Evolutionary conservation across 1,284 basidiomycete genomes (phyloP), one percentile per base, ranked within the genome.

Genomic region (Tetrapyrgos nigripes): DNA sequence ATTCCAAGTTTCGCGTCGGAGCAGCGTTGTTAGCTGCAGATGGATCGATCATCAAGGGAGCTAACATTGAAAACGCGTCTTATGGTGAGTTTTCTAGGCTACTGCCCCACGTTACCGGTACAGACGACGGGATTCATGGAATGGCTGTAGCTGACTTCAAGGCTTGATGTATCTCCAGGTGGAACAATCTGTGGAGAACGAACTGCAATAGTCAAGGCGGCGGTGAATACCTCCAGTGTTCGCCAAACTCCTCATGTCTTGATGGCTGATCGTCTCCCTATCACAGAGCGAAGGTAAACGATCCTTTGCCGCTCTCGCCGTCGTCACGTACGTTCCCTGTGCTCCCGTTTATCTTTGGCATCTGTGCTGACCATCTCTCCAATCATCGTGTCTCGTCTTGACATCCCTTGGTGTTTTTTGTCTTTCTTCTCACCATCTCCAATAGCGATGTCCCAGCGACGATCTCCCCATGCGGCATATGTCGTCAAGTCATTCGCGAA

Each of bases 401-500:
- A 14, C 27, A 19, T 28, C 50, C 35, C 11, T 21, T 66, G 88
- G n/a, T n/a, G n/a, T n/a, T n/a, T n/a, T n/a, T n/a, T n/a, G n/a
- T n/a, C n/a, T n/a, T n/a, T n/a, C n/a, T n/a, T n/a, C n/a, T n/a
- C n/a, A n/a, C n/a, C n/a, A n/a, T n/a, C n/a, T n/a, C n/a, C n/a
- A n/a, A n/a, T n/a, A n/a, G 87, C 14, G 88, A 91, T 66, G 81
- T 91, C 21, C 68, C 77, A 1, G 76, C 78, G 0, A 68, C 84
- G 0, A 76, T 86, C 49, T 86, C 88, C 0, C 89, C 89, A 0
- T 94, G 92, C 68, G 92, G 92, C 17, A 84, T 92, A 63, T 94
- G 92, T 67, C 84, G 92, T 9, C 92, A 94, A 70, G 80, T 92
- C 54, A 83, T 94, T 53, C 83, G 89, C 45, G 92, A 94, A 70